These are phyloP conservation scores for Aspergillus eucalypticola DNA, from an alignment of 2,329 filamentous ascomycete species.

Conservation along the genomic window DNA sequence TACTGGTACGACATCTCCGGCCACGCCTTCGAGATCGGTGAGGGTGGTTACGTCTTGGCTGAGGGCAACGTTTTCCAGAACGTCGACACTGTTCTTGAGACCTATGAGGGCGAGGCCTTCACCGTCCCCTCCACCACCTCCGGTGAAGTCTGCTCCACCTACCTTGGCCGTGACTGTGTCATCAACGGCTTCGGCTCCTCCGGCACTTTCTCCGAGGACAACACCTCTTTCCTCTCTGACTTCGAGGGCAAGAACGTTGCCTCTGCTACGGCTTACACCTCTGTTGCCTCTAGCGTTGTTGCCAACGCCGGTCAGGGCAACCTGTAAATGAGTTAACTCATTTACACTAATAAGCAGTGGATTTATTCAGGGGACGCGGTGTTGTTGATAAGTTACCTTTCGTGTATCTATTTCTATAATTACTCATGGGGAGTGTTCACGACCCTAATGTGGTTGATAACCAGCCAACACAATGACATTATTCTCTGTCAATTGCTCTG, in stretches of 20 bases:
- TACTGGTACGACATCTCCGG: constrained; percentile 58
- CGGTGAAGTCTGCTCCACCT: constrained; percentile 46
- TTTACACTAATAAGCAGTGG: background rate
- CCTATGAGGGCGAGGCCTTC: constrained; percentile 44
- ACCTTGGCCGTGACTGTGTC: constrained; percentile 54
- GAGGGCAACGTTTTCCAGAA: constrained; percentile 63
- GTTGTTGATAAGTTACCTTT: background rate
- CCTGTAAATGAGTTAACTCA: constrained; percentile 30
- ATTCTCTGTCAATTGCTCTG: background rate
- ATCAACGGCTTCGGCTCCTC: constrained; percentile 50
- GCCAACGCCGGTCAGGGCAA: constrained; percentile 52
- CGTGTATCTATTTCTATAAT: background rate
- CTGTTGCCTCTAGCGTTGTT: constrained; percentile 40
- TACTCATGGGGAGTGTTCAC: background rate
- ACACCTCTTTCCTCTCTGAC: constrained; percentile 51
- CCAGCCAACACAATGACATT: background rate
- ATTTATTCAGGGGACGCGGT: background rate
- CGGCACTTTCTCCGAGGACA: constrained; percentile 39
- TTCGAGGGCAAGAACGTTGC: constrained; percentile 59
- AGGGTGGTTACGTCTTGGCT: constrained; percentile 50
- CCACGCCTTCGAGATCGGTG: constrained; percentile 59
- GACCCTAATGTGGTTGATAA: background rate
- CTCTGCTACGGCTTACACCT: constrained; percentile 40
- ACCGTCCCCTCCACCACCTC: constrained; percentile 34
- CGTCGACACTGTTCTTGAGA: constrained; percentile 41